Evolutionary conservation across 108 stramenopile species (phyloP).

Genomic region (Skeletonema menzelii): DNA sequence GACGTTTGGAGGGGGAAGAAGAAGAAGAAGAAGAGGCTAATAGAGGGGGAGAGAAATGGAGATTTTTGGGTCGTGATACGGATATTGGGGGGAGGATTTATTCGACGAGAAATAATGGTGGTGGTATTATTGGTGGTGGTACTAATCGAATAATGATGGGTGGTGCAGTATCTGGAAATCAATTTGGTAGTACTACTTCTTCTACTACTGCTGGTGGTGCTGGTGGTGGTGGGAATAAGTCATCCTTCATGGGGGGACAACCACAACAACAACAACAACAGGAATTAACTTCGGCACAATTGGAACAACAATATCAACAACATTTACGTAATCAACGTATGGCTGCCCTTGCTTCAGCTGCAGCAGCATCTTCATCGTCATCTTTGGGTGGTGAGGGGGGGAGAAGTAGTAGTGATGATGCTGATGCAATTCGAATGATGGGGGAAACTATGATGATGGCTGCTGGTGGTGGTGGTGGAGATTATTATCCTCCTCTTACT

Average conservation of each 20-base stretch:
- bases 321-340: slow-evolving; percentile 1
- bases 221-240: no score
- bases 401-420: background rate
- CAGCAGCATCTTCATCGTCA: background rate
- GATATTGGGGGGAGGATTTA: no score
- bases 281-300: background rate
- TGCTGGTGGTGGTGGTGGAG: background rate
- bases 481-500: background rate
- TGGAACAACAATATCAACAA: slow-evolving; percentile 1
- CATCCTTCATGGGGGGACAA: background rate
- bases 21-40: no score
- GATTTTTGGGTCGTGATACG: no score
- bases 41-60: no score
- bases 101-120: no score
- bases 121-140: no score
- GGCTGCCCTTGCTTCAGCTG: background rate
- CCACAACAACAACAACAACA: background rate
- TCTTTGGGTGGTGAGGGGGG: background rate
- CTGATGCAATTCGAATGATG: background rate
- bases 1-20: background rate
- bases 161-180: no score
- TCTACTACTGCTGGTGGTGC: no score
- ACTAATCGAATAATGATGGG: no score
- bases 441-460: background rate
- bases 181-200: no score